Base-by-base conservation (phyloP, 2,329 filamentous ascomycete genomes). In the Botrytis aclada region DNA sequence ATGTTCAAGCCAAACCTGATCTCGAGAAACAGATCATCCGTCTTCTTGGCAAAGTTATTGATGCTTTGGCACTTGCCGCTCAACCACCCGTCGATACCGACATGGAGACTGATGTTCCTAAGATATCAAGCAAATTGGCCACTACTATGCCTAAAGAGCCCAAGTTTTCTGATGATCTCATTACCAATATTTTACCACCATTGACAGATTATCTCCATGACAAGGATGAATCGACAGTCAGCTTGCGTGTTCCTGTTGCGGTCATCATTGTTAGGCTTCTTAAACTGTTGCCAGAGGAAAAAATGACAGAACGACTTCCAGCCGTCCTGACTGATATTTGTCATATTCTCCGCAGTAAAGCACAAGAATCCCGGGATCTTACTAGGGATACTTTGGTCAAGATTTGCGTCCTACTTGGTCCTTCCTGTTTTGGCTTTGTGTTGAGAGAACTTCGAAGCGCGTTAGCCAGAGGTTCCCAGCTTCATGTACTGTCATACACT, bases 401-500 rank as follows among this genome's bases (percentile, higher is more conserved):
- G 74, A 96, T 98, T 77, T 89, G 94, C 16, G 87, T 89, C 18
- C 86, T 97, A 47, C 86, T 98, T 56, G 96, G 96, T 0, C 89
- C 95, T 0, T 86, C 88, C 1, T 97, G 93, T 81, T 92, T 99
- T 78, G 92, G 93, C 2, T 98, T 98, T 81, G 90, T 99, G n/a
- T 85, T 99, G 73, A 97, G 95, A 80, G 95, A 98, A 80, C 85
- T 99, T 37, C 88, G 94, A 67, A 91, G 92, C 73, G 93, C 95
- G 10, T 86, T 99, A 20, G 91, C 90, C 64, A 89, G 91, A 78
- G 96, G 96, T 7, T 97, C 97, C 79, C 96, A 99, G 79, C 87
- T 98, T 56, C 96, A 99, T 81, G 94, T 99, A 16, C 85, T 99
- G 37, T 98, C 95, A 0, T 99, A 93, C 81, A 98, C 96, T 0